Conservation (phyloP, 345 rosid species). For the Eutrema yunnanense region DNA sequence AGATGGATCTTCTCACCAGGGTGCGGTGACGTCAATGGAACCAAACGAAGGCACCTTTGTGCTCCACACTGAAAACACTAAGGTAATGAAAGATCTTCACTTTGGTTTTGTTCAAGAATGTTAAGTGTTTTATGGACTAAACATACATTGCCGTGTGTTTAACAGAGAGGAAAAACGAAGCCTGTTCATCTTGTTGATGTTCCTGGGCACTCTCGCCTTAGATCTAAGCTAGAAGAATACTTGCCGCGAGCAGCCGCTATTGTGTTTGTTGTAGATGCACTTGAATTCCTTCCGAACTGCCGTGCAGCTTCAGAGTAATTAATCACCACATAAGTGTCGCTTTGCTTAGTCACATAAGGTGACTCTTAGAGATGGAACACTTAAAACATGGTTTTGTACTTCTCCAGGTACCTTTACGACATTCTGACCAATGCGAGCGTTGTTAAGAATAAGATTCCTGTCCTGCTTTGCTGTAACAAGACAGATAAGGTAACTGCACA, state of each 20-base stretch:
- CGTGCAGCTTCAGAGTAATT: constrained; percentile 69
- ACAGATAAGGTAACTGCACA: constrained; percentile 94
- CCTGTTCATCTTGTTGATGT: constrained; percentile 88
- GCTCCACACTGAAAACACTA: constrained; percentile 53
- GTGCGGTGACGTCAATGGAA: constrained; percentile 92
- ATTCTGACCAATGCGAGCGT: constrained; percentile 74
- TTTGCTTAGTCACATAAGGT: background rate
- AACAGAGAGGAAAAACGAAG: constrained; percentile 59
- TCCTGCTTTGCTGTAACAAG: constrained; percentile 86
- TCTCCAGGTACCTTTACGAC: constrained; percentile 73
- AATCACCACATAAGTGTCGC: background rate
- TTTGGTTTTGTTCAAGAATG: background rate
- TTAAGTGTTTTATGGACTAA: background rate
- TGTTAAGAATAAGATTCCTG: constrained; percentile 68
- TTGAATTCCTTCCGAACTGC: constrained; percentile 77
- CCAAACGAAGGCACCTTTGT: constrained; percentile 78
- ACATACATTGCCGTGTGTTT: background rate
- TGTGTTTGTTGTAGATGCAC: constrained; percentile 81
- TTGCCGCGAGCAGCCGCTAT: constrained; percentile 83
- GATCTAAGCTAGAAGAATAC: constrained; percentile 72
- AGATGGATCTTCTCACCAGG: constrained; percentile 81
- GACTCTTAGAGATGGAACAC: background rate
- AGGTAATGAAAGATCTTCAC: constrained; percentile 38
- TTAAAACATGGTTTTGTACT: background rate
- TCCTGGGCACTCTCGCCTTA: constrained; percentile 91